These are phyloP conservation scores for Curvularia spicifera DNA, from an alignment of 2,329 filamentous ascomycete species.

Conservation along the genomic window DNA sequence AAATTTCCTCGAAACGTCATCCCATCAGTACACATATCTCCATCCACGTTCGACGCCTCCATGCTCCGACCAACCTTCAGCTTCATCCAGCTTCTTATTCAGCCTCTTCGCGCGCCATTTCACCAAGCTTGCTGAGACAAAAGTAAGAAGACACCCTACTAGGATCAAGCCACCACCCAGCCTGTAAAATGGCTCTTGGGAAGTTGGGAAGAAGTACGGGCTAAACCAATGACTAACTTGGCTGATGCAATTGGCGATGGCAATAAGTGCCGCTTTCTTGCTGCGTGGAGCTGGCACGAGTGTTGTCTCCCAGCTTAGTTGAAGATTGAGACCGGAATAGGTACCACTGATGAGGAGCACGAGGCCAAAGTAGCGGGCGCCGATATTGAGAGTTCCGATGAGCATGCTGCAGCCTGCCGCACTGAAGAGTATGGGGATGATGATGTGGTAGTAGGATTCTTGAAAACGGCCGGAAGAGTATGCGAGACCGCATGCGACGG, in stretches of 20 bases:
- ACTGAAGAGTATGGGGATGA: constrained; percentile 31
- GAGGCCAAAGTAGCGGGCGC: constrained; percentile 39
- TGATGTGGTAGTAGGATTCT: constrained; percentile 41
- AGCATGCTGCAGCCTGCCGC: constrained; percentile 34
- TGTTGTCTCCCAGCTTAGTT: constrained; percentile 54
- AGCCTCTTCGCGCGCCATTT: constrained; percentile 32
- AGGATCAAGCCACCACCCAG: constrained; percentile 34
- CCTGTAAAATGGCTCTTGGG: constrained; percentile 33
- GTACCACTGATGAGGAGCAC: constrained; percentile 46
- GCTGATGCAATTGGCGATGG: constrained; percentile 53
- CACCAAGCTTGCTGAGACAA: constrained; percentile 14
- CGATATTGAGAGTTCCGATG: constrained; percentile 40
- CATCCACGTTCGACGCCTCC: constrained; percentile 38
- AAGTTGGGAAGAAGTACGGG: constrained; percentile 48
- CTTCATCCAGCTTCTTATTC: constrained; percentile 40
- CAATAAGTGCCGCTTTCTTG: constrained; percentile 53
- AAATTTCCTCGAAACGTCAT: background rate
- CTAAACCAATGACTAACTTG: constrained; percentile 53
- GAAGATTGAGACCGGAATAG: constrained; percentile 51
- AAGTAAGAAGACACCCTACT: constrained; percentile 34
- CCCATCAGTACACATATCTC: constrained; percentile 34
- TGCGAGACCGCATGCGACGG: constrained; percentile 30
- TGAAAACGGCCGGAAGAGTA: constrained; percentile 39
- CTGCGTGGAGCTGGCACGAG: constrained; percentile 51
- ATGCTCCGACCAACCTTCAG: constrained; percentile 35